A percentile compares a stretch with the other conserved stretches of the same genome.
These are phyloP conservation scores for Kockiozyma suomiensis DNA, from an alignment of 805 yeast species.

Conservation along the genomic window DNA sequence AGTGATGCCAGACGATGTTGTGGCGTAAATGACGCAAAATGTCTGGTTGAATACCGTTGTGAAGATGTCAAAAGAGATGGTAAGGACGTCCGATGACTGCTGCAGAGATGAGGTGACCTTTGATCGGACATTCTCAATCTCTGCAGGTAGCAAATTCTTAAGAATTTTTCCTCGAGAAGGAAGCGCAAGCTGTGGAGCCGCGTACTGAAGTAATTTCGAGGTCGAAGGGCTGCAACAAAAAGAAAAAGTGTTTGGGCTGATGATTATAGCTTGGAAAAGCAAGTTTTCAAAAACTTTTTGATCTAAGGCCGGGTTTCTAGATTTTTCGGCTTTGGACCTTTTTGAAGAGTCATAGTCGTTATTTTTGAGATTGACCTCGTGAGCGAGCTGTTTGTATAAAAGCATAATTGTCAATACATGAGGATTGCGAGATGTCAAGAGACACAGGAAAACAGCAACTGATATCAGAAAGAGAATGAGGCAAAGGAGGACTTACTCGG, in stretches of 20 bases:
- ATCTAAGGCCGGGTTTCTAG: constrained; percentile 13
- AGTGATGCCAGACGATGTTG: constrained; percentile 25
- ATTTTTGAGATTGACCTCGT: constrained; percentile 22
- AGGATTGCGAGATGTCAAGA: no score
- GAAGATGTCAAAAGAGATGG: constrained; percentile 29
- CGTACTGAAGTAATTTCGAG: constrained; percentile 10
- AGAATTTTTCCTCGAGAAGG: constrained; percentile 15
- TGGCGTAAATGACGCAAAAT: constrained; percentile 25
- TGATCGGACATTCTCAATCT: constrained; percentile 22
- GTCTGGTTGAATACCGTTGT: constrained; percentile 18
- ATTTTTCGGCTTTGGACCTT: constrained; percentile 11
- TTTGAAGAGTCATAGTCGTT: constrained; percentile 10
- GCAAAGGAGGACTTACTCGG: constrained; percentile 4
- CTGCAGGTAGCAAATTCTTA: constrained; percentile 18
- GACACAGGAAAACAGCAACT: background rate
- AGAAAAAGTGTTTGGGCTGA: constrained; percentile 5
- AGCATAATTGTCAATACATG: no score
- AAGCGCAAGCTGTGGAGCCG: constrained; percentile 12
- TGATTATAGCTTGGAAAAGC: constrained; percentile 22
- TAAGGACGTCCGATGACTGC: constrained; percentile 21
- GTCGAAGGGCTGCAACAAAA: constrained; percentile 4
- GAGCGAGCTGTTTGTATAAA: constrained; percentile 24
- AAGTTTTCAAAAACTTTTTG: constrained; percentile 14
- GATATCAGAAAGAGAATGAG: background rate
- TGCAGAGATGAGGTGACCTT: constrained; percentile 12